Conservation (phyloP, 495 filamentous ascomycete species). For the Aspergillus wentii region DNA sequence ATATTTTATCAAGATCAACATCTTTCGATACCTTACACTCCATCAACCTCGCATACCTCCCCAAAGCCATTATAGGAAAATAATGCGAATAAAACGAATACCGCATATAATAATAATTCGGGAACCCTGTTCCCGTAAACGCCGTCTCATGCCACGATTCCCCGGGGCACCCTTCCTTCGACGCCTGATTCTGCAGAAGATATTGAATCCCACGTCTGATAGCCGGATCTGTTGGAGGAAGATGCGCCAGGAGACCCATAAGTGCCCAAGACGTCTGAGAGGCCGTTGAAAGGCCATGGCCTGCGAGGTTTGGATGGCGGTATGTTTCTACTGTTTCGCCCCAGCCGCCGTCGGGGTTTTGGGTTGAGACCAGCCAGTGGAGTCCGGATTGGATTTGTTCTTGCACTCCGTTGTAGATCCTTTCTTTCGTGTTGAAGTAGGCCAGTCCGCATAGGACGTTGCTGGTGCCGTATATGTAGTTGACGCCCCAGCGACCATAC, state of each 20-base stretch:
- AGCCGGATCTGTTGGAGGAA: constrained; percentile 3
- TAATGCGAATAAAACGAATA: constrained; percentile 32
- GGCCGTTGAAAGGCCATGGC: constrained; percentile 18
- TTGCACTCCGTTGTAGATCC: not conserved
- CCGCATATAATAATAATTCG: constrained; percentile 25
- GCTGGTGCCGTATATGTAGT: constrained; percentile 34
- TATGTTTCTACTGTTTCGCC: constrained; percentile 26
- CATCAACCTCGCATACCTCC: constrained; percentile 14
- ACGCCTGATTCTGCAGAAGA: constrained; percentile 11
- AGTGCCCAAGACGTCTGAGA: constrained; percentile 36
- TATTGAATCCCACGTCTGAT: constrained; percentile 18
- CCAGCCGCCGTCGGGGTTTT: constrained; percentile 34
- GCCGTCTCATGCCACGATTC: constrained; percentile 20
- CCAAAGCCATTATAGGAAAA: constrained; percentile 38
- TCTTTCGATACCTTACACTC: not conserved
- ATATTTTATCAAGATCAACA: too few relatives aligned
- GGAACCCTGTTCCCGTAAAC: constrained; percentile 34
- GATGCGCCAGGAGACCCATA: constrained; percentile 20
- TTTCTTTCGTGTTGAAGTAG: constrained; percentile 3
- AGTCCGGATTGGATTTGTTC: constrained; percentile 5
- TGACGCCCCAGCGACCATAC: constrained; percentile 33
- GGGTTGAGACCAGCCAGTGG: constrained; percentile 19
- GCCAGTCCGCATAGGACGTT: constrained; percentile 24
- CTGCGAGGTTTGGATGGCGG: constrained; percentile 9
- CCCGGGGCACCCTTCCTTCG: constrained; percentile 1